Evolutionary conservation across 345 rosid genomes (phyloP).

Genomic region (Populus ilicifolia): DNA sequence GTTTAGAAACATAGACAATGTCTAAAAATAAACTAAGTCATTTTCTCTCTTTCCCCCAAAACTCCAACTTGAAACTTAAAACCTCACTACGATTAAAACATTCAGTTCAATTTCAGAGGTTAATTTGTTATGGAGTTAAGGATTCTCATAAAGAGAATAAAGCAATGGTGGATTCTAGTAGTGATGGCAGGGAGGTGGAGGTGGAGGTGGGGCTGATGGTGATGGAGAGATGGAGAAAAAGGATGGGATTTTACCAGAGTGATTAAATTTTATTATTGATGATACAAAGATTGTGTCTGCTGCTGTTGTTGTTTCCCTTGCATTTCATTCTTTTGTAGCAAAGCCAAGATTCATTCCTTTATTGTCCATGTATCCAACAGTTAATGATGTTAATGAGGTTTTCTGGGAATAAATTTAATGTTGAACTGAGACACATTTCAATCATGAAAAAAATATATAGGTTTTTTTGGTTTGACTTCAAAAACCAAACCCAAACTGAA

Average conservation of each 20-base stretch:
- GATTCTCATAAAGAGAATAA: constrained; percentile 49
- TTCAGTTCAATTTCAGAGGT: constrained; percentile 14
- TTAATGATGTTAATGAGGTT: no score
- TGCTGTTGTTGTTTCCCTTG: constrained; percentile 66
- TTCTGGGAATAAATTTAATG: no score
- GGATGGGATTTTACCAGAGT: constrained; percentile 62
- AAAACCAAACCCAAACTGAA: no score
- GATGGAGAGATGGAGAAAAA: constrained; percentile 38
- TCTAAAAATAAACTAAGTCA: neutral
- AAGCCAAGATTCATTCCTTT: constrained; percentile 97
- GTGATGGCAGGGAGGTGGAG: constrained; percentile 32
- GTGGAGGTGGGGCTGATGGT: constrained; percentile 42
- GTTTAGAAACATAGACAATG: no score
- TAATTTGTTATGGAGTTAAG: constrained; percentile 38
- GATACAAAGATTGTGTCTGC: constrained; percentile 77
- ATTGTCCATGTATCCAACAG: constrained; percentile 93
- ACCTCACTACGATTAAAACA: constrained; percentile 1
- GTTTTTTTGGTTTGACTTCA: no score
- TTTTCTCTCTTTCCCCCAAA: constrained; percentile 7
- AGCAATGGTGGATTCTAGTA: constrained; percentile 32
- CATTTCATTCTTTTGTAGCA: constrained; percentile 76
- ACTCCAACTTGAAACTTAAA: constrained; percentile 7
- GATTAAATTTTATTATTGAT: constrained; percentile 62
- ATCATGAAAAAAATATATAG: no score
- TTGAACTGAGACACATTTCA: no score